Conservation (phyloP, 192 early-diverging fungal species). For the Rhizoclosmatium globosum region DNA sequence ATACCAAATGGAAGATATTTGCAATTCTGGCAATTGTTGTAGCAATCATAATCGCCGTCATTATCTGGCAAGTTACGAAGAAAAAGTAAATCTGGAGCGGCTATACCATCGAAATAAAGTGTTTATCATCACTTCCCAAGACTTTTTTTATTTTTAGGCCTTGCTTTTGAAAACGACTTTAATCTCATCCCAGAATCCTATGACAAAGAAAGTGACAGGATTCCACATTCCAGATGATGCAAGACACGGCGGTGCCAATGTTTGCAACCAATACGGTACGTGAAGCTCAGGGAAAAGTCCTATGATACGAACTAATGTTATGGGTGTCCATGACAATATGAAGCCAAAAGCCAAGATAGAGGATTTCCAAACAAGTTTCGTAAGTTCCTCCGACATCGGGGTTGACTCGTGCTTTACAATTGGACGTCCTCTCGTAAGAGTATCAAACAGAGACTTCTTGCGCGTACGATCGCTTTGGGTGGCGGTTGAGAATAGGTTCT, state of each 20-base stretch:
- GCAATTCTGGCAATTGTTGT: not conserved
- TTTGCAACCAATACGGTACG: constrained; percentile 3
- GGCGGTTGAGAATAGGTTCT: not conserved
- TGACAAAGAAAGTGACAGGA: constrained; percentile 4
- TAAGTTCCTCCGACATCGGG: not conserved
- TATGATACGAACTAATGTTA: constrained; percentile 1
- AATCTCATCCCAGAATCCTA: constrained; percentile 7
- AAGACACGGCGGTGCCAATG: not conserved
- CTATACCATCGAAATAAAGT: not conserved
- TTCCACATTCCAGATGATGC: constrained; percentile 18
- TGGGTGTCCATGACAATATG: constrained; percentile 18
- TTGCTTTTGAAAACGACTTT: not conserved
- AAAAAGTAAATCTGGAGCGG: not conserved
- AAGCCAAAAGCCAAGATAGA: not conserved
- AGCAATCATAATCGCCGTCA: constrained; percentile 1
- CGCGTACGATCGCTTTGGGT: not conserved
- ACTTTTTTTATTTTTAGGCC: not conserved
- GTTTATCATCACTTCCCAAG: too few species aligned
- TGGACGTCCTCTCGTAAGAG: not conserved
- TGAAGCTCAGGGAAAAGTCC: not conserved
- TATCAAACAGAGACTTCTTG: not conserved
- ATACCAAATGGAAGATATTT: constrained; percentile 7
- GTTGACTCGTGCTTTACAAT: not conserved
- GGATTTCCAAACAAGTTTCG: constrained; percentile 4
- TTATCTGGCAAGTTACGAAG: not conserved